Conservation (phyloP, 2,329 filamentous ascomycete genomes). For the Colletotrichum truncatum region DNA sequence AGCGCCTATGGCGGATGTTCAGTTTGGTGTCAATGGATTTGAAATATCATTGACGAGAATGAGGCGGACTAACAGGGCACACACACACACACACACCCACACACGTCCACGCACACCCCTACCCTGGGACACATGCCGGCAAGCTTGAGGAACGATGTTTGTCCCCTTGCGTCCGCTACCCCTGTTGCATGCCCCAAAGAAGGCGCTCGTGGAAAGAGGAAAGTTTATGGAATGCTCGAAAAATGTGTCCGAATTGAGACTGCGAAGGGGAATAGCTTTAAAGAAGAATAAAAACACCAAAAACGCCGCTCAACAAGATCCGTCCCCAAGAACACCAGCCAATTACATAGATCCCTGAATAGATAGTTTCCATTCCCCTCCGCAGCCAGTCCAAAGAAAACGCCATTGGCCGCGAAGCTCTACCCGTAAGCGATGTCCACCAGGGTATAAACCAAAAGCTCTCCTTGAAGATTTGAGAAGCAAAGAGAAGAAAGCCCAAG, state of each 20-base stretch:
- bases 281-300: not conserved
- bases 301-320: conserved; percentile 17
- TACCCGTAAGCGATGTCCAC: conserved; percentile 6
- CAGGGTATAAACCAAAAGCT: not conserved
- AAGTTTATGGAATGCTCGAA: not conserved
- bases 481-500: not conserved
- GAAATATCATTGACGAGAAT: conserved; percentile 1
- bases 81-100: too few species aligned
- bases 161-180: not conserved
- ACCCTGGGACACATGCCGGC: not conserved
- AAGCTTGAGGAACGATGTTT: not conserved
- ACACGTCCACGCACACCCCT: too few species aligned
- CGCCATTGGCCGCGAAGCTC: conserved; percentile 5
- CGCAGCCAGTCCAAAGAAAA: conserved; percentile 7
- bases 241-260: not conserved
- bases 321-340: not conserved
- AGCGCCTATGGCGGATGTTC: not conserved
- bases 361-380: too few species aligned
- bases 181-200: not conserved
- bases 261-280: conserved; percentile 1
- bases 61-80: not conserved
- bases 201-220: not conserved
- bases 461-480: not conserved
- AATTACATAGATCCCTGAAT: not conserved
- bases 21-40: conserved; percentile 3